A percentile compares a stretch with the other conserved stretches of the same genome.
Evolutionary conservation across 768 basidiomycete genomes (phyloP).

Genomic region (Rhodosporidiobolus odoratus): DNA sequence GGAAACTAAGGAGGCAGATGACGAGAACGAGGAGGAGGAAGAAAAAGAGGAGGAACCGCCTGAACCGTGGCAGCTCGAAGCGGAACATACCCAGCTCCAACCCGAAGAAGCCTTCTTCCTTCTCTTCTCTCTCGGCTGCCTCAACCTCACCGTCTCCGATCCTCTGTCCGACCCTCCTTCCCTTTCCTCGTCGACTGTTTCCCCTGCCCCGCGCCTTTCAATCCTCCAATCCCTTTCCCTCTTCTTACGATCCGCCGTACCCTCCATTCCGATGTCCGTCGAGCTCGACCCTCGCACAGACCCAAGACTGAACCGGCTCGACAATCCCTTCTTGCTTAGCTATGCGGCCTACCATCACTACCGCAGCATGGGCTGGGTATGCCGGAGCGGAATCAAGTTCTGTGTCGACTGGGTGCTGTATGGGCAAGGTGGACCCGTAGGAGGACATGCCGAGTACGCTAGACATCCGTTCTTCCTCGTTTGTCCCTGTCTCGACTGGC

Average conservation of each 20-base stretch:
- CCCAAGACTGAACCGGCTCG: constrained; percentile 28
- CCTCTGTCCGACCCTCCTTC: neutral
- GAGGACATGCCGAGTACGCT: constrained; percentile 86
- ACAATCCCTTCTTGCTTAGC: constrained; percentile 70
- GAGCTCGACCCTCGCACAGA: neutral
- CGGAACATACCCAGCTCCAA: constrained; percentile 43
- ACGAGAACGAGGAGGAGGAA: constrained; percentile 11
- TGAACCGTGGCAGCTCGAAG: constrained; percentile 34
- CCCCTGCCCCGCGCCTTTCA: constrained; percentile 9
- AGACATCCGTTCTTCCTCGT: constrained; percentile 80
- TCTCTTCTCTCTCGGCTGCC: constrained; percentile 36
- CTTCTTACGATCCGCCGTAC: constrained; percentile 26
- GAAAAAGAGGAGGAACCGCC: constrained; percentile 16
- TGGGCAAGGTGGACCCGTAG: constrained; percentile 71
- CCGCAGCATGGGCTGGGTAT: constrained; percentile 92
- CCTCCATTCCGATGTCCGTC: neutral
- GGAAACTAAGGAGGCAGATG: neutral
- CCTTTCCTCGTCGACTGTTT: neutral
- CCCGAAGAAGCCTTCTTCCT: constrained; percentile 46
- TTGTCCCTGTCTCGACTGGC: constrained; percentile 59
- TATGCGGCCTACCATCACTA: constrained; percentile 93
- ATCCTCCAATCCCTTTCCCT: constrained; percentile 26
- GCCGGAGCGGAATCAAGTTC: constrained; percentile 93
- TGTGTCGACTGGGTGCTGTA: constrained; percentile 93
- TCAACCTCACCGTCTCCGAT: constrained; percentile 13